These are phyloP conservation scores for Clarireedia paspali DNA, from an alignment of 2,329 filamentous ascomycete genomes.

Conservation along the genomic window DNA sequence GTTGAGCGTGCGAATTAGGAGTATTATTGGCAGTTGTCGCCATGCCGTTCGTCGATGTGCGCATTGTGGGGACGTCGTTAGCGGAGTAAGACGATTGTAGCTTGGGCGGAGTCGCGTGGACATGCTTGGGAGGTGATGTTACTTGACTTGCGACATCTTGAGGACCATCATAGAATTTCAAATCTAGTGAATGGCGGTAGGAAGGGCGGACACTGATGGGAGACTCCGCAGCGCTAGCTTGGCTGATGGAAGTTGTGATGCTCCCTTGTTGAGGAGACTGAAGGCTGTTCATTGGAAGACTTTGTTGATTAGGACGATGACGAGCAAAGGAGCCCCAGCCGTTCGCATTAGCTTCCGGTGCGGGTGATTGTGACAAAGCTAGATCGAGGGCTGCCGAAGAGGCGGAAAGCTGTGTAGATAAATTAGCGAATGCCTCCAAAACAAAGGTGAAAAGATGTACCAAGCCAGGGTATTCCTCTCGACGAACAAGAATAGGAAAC, in stretches of 20 bases:
- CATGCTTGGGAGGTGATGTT: constrained; percentile 39
- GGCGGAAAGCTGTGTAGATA: constrained; percentile 59
- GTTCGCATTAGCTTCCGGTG: constrained; percentile 41
- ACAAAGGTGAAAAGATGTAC: constrained; percentile 21
- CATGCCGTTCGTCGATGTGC: constrained; percentile 38
- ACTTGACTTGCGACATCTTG: constrained; percentile 24
- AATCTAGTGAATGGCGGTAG: constrained; percentile 52
- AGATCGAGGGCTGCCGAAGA: constrained; percentile 77
- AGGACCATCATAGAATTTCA: constrained; percentile 37
- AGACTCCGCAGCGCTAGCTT: constrained; percentile 35
- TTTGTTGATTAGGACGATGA: constrained; percentile 40
- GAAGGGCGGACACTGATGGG: constrained; percentile 41
- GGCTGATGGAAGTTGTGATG: constrained; percentile 30
- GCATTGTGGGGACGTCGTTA: constrained; percentile 80
- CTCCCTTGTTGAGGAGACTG: constrained; percentile 28
- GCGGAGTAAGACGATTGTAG: constrained; percentile 84
- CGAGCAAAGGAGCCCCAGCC: constrained; percentile 28
- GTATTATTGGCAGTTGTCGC: constrained; percentile 19
- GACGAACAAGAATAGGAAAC: constrained; percentile 76
- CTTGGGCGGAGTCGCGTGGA: constrained; percentile 60
- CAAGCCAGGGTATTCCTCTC: constrained; percentile 35
- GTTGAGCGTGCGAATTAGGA: constrained; percentile 51
- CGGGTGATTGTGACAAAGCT: constrained; percentile 60
- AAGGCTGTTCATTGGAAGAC: constrained; percentile 27
- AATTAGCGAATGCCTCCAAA: constrained; percentile 29